A percentile compares a stretch with the other conserved stretches of the same genome.
These are phyloP conservation scores for Teratosphaeria epicoccoides DNA, from an alignment of 2,329 filamentous ascomycete species.

Conservation along the genomic window DNA sequence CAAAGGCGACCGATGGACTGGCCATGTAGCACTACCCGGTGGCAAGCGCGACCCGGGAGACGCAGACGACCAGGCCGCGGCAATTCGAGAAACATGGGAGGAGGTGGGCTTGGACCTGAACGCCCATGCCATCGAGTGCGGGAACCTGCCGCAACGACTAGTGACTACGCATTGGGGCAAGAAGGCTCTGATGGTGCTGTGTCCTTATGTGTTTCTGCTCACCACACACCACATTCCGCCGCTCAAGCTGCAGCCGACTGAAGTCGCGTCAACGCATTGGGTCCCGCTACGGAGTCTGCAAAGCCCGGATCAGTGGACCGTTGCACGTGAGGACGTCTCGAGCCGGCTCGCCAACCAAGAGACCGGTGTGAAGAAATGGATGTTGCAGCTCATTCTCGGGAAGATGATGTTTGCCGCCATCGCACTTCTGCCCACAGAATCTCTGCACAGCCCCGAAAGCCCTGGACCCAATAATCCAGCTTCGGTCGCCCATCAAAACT, in stretches of 20 bases:
- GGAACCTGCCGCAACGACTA: slow-evolving; percentile 55
- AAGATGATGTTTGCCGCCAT: slow-evolving; percentile 60
- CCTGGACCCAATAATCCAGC: slow-evolving; percentile 16
- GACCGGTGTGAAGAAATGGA: slow-evolving; percentile 43
- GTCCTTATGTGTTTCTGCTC: slow-evolving; percentile 56
- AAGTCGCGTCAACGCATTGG: slow-evolving; percentile 61
- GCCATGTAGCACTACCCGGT: slow-evolving; percentile 58
- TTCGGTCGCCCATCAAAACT: slow-evolving; percentile 17
- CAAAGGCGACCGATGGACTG: slow-evolving; percentile 57
- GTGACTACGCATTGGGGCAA: slow-evolving; percentile 59
- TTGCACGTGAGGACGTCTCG: slow-evolving; percentile 54
- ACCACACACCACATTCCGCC: slow-evolving; percentile 46
- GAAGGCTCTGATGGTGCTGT: slow-evolving; percentile 55
- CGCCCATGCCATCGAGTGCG: slow-evolving; percentile 35
- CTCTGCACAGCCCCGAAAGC: slow-evolving; percentile 42
- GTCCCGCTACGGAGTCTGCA: slow-evolving; percentile 53
- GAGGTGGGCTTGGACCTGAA: slow-evolving; percentile 52
- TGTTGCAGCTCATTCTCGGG: slow-evolving; percentile 48
- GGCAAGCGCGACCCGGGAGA: slow-evolving; percentile 57
- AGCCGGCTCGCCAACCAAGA: slow-evolving; percentile 49
- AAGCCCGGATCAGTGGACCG: slow-evolving; percentile 49
- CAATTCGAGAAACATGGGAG: slow-evolving; percentile 53
- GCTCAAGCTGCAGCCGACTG: slow-evolving; percentile 54
- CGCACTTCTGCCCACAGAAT: slow-evolving; percentile 50
- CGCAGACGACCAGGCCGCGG: slow-evolving; percentile 50